These are phyloP conservation scores for Boletus patriciae DNA, from an alignment of 768 basidiomycete species.

Conservation along the genomic window DNA sequence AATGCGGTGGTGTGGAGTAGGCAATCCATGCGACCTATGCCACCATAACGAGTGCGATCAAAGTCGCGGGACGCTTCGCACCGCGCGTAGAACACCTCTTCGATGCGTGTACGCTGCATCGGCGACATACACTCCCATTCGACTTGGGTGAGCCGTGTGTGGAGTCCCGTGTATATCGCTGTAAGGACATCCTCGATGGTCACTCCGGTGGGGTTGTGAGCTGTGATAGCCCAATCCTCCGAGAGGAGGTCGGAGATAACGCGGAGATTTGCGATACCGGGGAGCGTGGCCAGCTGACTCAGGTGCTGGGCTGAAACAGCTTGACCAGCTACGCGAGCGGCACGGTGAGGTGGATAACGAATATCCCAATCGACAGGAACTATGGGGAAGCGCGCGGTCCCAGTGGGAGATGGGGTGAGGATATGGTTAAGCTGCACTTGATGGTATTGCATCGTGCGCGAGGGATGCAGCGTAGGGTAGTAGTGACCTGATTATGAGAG, in stretches of 20 bases:
- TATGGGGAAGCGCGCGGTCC: slow-evolving; percentile 9
- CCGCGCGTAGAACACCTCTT: slow-evolving; percentile 44
- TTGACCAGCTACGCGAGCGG: slow-evolving; percentile 15
- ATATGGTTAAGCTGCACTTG: slow-evolving; percentile 17
- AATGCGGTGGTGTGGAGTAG: slow-evolving; percentile 50
- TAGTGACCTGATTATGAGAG: background rate
- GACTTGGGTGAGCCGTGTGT: slow-evolving; percentile 35
- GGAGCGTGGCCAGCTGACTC: slow-evolving; percentile 43
- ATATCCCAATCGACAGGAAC: slow-evolving; percentile 50
- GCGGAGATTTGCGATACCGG: slow-evolving; percentile 38
- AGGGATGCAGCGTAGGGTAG: slow-evolving; percentile 1
- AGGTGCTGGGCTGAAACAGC: slow-evolving; percentile 29
- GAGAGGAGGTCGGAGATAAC: slow-evolving; percentile 50
- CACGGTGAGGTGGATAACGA: slow-evolving; percentile 40
- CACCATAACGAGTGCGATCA: slow-evolving; percentile 35
- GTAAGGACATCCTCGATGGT: slow-evolving; percentile 53
- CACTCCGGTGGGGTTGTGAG: slow-evolving; percentile 44
- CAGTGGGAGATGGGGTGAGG: slow-evolving; percentile 12
- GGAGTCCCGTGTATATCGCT: slow-evolving; percentile 44
- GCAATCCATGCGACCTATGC: slow-evolving; percentile 51
- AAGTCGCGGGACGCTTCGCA: slow-evolving; percentile 43
- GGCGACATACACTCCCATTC: slow-evolving; percentile 46
- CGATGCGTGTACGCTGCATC: slow-evolving; percentile 45
- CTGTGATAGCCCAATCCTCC: slow-evolving; percentile 43
- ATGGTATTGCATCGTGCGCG: slow-evolving; percentile 17